A percentile compares a stretch with the other conserved stretches of the same genome.
phyloP scores from a whole-genome alignment of 1,139 yeast species.

The Trichomonascaceae sp. region DNA sequence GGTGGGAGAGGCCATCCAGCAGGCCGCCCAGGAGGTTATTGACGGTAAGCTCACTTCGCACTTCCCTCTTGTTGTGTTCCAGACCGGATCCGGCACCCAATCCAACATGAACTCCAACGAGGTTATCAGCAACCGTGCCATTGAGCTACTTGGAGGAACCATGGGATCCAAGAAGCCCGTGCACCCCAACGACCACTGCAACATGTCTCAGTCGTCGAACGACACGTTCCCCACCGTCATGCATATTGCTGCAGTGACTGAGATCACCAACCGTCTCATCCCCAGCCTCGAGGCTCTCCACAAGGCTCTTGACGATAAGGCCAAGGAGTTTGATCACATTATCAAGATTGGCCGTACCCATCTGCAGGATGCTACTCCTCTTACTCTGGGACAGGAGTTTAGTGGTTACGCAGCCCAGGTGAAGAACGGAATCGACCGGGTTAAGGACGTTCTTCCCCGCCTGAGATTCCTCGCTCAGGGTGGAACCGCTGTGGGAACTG shows the following conservation, averaged over 20 bases:
- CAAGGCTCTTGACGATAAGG: conserved; percentile 61
- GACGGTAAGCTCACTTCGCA: conserved; percentile 87
- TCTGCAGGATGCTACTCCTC: conserved; percentile 96
- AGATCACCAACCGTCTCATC: conserved; percentile 58
- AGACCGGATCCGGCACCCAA: conserved; percentile 98
- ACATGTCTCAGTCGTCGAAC: conserved; percentile 95
- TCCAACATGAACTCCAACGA: conserved; percentile 98
- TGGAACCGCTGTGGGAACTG: conserved; percentile 99
- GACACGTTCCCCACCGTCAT: conserved; percentile 98
- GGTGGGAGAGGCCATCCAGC: conserved; percentile 70
- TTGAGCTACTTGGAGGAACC: conserved; percentile 84
- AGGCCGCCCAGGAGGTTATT: conserved; percentile 90
- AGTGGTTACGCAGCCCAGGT: conserved; percentile 93
- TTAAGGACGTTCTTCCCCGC: conserved; percentile 63
- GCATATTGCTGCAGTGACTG: conserved; percentile 97
- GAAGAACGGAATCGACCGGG: conserved; percentile 78
- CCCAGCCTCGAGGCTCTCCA: conserved; percentile 72
- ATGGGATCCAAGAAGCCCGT: conserved; percentile 87
- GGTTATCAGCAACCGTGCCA: conserved; percentile 95
- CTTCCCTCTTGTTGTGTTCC: conserved; percentile 96
- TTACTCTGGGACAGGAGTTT: conserved; percentile 95
- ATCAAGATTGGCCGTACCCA: conserved; percentile 98
- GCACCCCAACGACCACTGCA: conserved; percentile 97
- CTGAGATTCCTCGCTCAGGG: conserved; percentile 88
- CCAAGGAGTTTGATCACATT: conserved; percentile 73